These are phyloP conservation scores for Pythium folliculosum DNA, from an alignment of 352 stramenopile species.

Conservation along the genomic window DNA sequence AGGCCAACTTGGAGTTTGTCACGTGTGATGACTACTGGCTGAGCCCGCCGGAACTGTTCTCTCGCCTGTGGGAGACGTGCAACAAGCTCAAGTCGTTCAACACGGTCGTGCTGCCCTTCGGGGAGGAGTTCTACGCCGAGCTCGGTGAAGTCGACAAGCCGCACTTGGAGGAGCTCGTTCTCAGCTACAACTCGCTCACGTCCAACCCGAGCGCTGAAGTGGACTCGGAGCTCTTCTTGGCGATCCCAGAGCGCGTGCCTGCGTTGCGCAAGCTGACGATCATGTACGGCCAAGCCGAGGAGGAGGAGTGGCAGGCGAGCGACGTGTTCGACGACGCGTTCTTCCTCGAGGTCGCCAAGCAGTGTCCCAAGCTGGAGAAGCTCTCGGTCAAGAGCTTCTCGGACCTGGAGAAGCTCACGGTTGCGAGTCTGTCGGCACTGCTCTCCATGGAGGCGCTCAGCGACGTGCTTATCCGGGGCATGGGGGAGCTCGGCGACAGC, in stretches of 20 bases:
- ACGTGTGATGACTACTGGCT: slow-evolving; percentile 20
- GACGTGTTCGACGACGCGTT: slow-evolving; percentile 20
- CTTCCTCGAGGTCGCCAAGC: slow-evolving; percentile 2
- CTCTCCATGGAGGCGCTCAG: not conserved
- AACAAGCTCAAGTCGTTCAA: slow-evolving; percentile 24
- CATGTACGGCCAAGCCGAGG: slow-evolving; percentile 7
- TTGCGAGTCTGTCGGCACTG: slow-evolving; percentile 3
- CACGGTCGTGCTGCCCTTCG: slow-evolving; percentile 17
- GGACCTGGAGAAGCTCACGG: slow-evolving; percentile 4
- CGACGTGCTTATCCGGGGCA: slow-evolving; percentile 6
- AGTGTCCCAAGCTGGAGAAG: slow-evolving; percentile 14
- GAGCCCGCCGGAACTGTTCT: slow-evolving; percentile 10
- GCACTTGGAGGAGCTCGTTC: slow-evolving; percentile 12
- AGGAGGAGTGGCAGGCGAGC: slow-evolving; percentile 7
- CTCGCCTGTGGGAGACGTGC: slow-evolving; percentile 3
- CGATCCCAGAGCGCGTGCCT: slow-evolving; percentile 2
- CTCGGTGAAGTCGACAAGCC: slow-evolving; percentile 11
- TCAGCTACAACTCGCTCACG: slow-evolving; percentile 23
- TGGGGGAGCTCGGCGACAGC: slow-evolving; percentile 8
- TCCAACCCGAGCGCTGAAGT: not conserved
- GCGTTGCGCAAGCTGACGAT: slow-evolving; percentile 10
- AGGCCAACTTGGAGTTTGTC: slow-evolving; percentile 22
- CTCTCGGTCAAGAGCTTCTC: slow-evolving; percentile 9
- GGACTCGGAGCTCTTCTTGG: slow-evolving; percentile 13
- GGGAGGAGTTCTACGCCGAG: slow-evolving; percentile 6